Base-by-base conservation (phyloP, 805 yeast genomes). In the Ogataea methylovora region DNA sequence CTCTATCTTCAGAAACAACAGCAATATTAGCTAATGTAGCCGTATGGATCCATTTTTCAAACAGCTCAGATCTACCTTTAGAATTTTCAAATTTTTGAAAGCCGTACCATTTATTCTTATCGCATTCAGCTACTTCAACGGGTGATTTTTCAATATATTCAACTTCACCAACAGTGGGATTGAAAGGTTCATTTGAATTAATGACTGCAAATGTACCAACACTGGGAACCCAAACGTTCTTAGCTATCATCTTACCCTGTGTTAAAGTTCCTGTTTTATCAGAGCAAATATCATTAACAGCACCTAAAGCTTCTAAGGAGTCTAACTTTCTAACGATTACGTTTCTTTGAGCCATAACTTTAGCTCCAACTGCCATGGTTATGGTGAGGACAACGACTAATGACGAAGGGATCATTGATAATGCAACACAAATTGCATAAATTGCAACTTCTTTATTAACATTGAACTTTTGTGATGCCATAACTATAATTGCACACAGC, bases 1-100 rank as follows among this genome's bases (percentile, higher is more conserved):
- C 69, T n/a, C 52, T 58, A 38, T 68, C 60, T 44, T 69, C 61
- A 41, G 67, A 71, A 3, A 85, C 76, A 9, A 67, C 65, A 3
- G 95, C 90, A 48, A 84, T 76, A 47, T 85, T 86, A 24, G 94
- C 94, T 41, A 86, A 59, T 1, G 92, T 71, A 2, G 94, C 85
- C 31, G 81, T 63, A 18, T 58, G 50, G 35, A 82, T 55, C 83
- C 85, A 84, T 24, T 63, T 52, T 22, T 53, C 39, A 43, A 72
- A 70, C 11, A 50, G 33, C 0, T 32, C 26, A 8, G 52, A 44
- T 28, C 50, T 42, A 5, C 42, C 27, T 27, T 42, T 15, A 45
- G 41, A 22, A 38, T 38, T 17, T 12, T 37, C 5, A 28, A 51
- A 49, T 9, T 39, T 29, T 41, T 54, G 33, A 35, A 42, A 48